A percentile compares a stretch with the other conserved stretches of the same genome.
Evolutionary conservation across 1,284 basidiomycete genomes (phyloP).

Genomic region (Trametes versicolor): DNA sequence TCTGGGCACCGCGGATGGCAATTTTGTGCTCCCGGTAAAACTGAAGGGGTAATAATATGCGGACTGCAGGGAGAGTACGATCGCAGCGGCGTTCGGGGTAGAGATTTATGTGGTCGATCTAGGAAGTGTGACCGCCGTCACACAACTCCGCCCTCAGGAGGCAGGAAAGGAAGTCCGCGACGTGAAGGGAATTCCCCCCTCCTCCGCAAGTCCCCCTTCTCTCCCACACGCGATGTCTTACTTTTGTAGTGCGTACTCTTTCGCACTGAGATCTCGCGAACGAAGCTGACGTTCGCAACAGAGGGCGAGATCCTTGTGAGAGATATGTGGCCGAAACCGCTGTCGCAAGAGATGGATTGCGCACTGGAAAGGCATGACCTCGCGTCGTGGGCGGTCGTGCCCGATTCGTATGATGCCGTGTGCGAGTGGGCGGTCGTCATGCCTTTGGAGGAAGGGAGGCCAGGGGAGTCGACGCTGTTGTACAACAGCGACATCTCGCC

Average conservation of each 20-base stretch:
- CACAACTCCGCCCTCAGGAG: too few relatives aligned
- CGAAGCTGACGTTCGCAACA: background rate
- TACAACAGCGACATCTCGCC: background rate
- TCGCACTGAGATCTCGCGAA: background rate
- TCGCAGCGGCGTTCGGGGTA: too few relatives aligned
- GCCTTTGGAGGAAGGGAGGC: background rate
- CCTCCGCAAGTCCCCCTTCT: background rate
- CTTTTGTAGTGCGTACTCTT: background rate
- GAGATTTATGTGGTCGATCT: too few relatives aligned
- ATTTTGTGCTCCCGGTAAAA: too few relatives aligned
- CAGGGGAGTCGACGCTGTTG: background rate
- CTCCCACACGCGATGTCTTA: background rate
- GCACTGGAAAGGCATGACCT: background rate
- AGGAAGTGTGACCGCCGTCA: too few relatives aligned
- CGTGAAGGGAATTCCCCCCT: too few relatives aligned
- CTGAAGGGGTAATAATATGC: too few relatives aligned
- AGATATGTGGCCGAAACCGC: too few relatives aligned
- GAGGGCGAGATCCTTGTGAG: too few relatives aligned
- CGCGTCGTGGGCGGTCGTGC: background rate
- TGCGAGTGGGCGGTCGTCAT: background rate
- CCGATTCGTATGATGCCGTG: background rate
- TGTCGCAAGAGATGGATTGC: background rate
- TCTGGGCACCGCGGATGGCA: too few relatives aligned
- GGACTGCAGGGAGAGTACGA: too few relatives aligned
- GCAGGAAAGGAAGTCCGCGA: too few relatives aligned